These are phyloP conservation scores for Millerozyma acaciae DNA, from an alignment of 805 yeast genomes.

Conservation along the genomic window DNA sequence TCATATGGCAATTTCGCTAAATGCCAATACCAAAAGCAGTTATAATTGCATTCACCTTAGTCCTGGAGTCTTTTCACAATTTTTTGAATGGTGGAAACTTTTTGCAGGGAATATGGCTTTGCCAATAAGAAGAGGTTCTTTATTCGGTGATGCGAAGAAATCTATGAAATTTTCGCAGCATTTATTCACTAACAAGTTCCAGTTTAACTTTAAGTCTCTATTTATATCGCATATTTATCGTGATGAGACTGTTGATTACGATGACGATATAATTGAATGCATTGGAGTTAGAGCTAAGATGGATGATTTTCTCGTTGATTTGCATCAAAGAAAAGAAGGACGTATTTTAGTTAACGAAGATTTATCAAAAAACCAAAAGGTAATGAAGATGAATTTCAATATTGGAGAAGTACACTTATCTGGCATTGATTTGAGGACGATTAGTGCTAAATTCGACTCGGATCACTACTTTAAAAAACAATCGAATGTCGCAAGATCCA, in stretches of 20 bases:
- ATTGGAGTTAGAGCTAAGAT: constrained; percentile 62
- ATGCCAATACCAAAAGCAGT: constrained; percentile 32
- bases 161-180: constrained; percentile 72
- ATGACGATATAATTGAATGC: constrained; percentile 46
- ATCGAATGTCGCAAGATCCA: constrained; percentile 5
- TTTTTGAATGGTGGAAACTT: constrained; percentile 81
- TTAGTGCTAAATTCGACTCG: constrained; percentile 45
- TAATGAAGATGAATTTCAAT: constrained; percentile 57
- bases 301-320: constrained; percentile 34
- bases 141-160: constrained; percentile 56
- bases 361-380: constrained; percentile 43
- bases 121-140: constrained; percentile 71
- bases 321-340: constrained; percentile 40
- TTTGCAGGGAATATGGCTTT: constrained; percentile 76
- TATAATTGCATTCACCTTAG: constrained; percentile 76
- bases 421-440: constrained; percentile 56
- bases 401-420: constrained; percentile 58
- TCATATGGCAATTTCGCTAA: constrained; percentile 39
- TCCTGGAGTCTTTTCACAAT: constrained; percentile 63
- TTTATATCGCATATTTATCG: constrained; percentile 71
- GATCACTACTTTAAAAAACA: constrained; percentile 17
- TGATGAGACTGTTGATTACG: constrained; percentile 37
- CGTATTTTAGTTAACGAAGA: constrained; percentile 36
- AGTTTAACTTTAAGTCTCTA: constrained; percentile 66
- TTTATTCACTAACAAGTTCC: constrained; percentile 74